Evolutionary conservation across 768 basidiomycete species (phyloP), one percentile per base, ranked within the genome.

Genomic region (Chiua virens): DNA sequence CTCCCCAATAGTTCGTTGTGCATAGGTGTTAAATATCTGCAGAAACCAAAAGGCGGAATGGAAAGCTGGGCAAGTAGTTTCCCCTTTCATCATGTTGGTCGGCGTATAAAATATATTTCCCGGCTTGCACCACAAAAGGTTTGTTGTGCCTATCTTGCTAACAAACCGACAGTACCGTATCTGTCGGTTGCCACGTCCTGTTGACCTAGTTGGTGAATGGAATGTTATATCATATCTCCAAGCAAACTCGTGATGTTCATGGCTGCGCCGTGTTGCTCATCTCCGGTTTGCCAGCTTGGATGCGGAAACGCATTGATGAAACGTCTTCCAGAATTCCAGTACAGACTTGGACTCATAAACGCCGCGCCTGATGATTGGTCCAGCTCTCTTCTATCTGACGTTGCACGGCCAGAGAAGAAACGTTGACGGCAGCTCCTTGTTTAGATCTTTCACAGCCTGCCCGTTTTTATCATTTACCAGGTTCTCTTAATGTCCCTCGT

Each of bases 1-100:
- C 77, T 36, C 77, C 75, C 30, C 75, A 78, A 63, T 75, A 59
- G 66, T 35, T 21, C 35, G 20, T 34, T 42, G 39, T 53, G 22
- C 39, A 20, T 23, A 37, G 35, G 47, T 56, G 41, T 56, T 44
- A 48, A 55, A 28, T 48, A 46, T 35, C 20, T 45, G 22, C 52
- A 44, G 52, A 44, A 49, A 38, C 45, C 47, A 41, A 55, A 57
- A 45, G 45, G 58, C 49, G 57, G 62, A 55, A 47, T 44, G 51
- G 55, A 53, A 64, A 56, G 64, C 53, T 53, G 64, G 49, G 39
- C 60, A 54, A 60, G 53, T 67, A 53, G 67, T 59, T 55, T 56
- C 46, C 34, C 54, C 42, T 56, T 58, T 54, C 51, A 45, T 59
- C 42, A 57, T 60, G 55, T 59, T 28, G 51, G 46, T 44, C 38